These are phyloP conservation scores for Helichrysum umbraculigerum DNA, from an alignment of 129 eudicot genomes.

Conservation along the genomic window DNA sequence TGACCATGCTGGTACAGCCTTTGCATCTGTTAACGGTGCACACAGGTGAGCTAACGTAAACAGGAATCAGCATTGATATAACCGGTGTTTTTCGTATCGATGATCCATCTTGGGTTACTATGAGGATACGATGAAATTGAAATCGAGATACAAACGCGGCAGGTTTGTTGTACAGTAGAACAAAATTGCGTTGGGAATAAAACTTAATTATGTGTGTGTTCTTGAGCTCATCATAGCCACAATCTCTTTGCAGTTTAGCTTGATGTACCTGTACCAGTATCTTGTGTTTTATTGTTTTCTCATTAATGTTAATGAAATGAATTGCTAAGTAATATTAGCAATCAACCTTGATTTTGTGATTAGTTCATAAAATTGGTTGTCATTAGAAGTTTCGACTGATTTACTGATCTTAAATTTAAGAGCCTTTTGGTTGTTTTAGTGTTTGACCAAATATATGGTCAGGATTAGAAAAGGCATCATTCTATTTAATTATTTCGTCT, in stretches of 20 bases:
- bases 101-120: not conserved
- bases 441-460: constrained; percentile 14
- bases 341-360: not conserved
- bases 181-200: constrained; percentile 40
- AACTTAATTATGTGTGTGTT: constrained; percentile 21
- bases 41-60: constrained; percentile 14
- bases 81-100: constrained; percentile 4
- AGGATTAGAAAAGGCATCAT: constrained; percentile 20
- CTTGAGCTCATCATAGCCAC: constrained; percentile 11
- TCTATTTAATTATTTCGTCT: not conserved
- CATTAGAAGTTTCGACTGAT: not conserved
- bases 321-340: not conserved
- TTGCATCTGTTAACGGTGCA: constrained; percentile 23
- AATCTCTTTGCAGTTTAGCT: constrained; percentile 20
- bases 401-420: not conserved
- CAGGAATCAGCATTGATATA: not conserved
- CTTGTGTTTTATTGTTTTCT: not conserved
- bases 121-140: constrained; percentile 11
- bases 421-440: not conserved
- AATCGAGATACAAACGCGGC: constrained; percentile 12
- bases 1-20: constrained; percentile 23
- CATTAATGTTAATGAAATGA: not conserved
- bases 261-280: constrained; percentile 18
- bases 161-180: constrained; percentile 41
- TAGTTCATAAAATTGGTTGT: too few species aligned